A percentile compares a stretch with the other conserved stretches of the same genome.
These are phyloP conservation scores for Diospyros lotus DNA, from an alignment of 148 eudicot genomes.

Conservation along the genomic window DNA sequence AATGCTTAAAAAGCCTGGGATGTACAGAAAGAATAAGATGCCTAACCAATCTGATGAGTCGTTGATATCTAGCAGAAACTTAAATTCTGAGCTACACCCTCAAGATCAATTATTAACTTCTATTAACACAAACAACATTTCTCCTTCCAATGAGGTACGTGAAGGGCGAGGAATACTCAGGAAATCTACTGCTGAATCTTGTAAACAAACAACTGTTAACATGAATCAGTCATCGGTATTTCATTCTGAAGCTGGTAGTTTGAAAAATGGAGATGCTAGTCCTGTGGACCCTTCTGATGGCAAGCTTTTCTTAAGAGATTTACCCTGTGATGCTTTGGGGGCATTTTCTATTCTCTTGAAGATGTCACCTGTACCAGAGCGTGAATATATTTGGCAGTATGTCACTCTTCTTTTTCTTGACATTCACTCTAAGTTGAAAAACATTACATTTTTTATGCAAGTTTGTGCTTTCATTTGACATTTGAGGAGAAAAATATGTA, in stretches of 20 bases:
- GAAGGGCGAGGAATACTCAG: conserved; percentile 26
- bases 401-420: conserved; percentile 26
- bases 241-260: conserved; percentile 33
- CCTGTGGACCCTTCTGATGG: conserved; percentile 18
- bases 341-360: conserved; percentile 26
- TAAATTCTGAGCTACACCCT: conserved; percentile 28
- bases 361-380: conserved; percentile 68
- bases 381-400: conserved; percentile 88
- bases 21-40: conserved; percentile 45
- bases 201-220: conserved; percentile 35
- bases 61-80: conserved; percentile 28
- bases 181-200: conserved; percentile 18
- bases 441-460: neutral
- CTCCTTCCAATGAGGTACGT: conserved; percentile 29
- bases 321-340: conserved; percentile 10
- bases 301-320: conserved; percentile 23
- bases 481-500: too few species aligned
- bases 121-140: conserved; percentile 22
- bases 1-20: conserved; percentile 70
- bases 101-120: conserved; percentile 29
- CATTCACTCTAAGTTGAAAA: neutral
- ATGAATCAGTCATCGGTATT: conserved; percentile 36
- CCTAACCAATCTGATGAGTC: conserved; percentile 46
- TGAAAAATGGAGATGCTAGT: conserved; percentile 20
- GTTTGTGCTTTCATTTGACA: neutral